Evolutionary conservation across 73 alveolate species (phyloP), one percentile per base, ranked within the genome.

Genomic region (Paramecium octaurelia): DNA sequence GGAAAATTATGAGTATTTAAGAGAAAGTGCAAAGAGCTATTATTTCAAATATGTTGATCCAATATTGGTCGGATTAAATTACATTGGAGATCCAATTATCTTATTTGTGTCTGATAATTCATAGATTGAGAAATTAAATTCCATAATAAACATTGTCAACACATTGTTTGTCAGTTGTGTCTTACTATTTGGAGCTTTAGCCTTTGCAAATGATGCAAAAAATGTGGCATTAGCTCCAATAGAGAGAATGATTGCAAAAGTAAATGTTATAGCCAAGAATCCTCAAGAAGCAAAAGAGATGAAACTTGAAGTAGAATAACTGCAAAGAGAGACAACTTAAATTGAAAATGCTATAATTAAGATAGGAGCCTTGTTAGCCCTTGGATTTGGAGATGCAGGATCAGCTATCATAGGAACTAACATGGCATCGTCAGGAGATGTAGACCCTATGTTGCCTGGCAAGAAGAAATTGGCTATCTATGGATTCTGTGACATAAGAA

Each of bases 341-440:
- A 92, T 99, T 70, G 99, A 99, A 96, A 95, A 98, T 92, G 98
- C 99, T 35, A 98, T 99, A 84, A 95, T 98, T 83, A 97, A 98
- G 58, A 97, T 97, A 18, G 98, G 99, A 20, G 97, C 98, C 0
- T 89, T 96, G 20, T 93, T 96, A 0, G 99, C 99, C 42, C 87
- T 96, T 11, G 97, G 98, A 1, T 96, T 96, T 85, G 99, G 99
- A 6, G 99, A 96, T 69, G 99, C 93, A 68, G 93, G 97, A n/a
- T 92, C 87, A 7, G 96, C 83, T 44, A 95, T 96, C 40, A 95
- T 96, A n/a, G 96, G 93, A 58, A 88, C 92, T 85, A 96, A 95
- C 86, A 94, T 96, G 97, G 92, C 93, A n/a, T 86, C 91, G 38
- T 92, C 93, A 34, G 95, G 92, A 46, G 97, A 93, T 46, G 99